Base-by-base conservation (phyloP, 2,329 filamentous ascomycete species). In the Cercospora brassicicola region DNA sequence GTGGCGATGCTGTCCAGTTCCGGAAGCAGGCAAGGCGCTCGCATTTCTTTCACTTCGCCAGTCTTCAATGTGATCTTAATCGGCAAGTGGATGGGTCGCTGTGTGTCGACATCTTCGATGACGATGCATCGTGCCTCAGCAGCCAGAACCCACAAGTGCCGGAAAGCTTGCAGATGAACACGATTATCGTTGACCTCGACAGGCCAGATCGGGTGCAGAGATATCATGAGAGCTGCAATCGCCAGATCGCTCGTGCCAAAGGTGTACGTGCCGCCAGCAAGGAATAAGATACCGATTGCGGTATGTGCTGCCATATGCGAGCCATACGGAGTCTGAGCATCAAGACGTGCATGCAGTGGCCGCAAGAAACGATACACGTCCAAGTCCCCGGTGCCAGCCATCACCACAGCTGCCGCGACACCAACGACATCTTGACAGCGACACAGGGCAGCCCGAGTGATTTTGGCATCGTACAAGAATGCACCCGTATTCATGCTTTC, bases 71-170 rank as follows among this genome's bases (percentile, higher is more conserved):
- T 73, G 36, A 79, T 62, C 4, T 73, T 72, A n/a, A 77, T 69
- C 3, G 74, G 75, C 71, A 78, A 76, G 7, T 89, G 87, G 59
- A 97, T 87, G 0, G 94, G 91, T 53, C 93, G 89, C 48, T 90
- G 89, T 0, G 92, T 96, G 67, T 95, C 89, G 2, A 95, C 87
- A 73, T 99, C 95, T 69, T 94, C 91, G 18, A 92, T 88, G 0
- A 99, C 88, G 0, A 99, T 86, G 77, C 94, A 98, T 62, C 96
- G 88, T 9, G 93, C 88, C 75, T 99, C 95, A 0, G 92, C 90
- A 1, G 95, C 95, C 3, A 99, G 85, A 10, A 97, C 94, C 95
- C 95, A 99, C 76, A 99, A 91, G 80, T 99, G 94, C 4, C 96
- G 89, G 82, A 99, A 95, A 3, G 96, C 95, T 82, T 99, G 95